Evolutionary conservation across 306 rosid species (phyloP).

Genomic region (Quercus bicolor): DNA sequence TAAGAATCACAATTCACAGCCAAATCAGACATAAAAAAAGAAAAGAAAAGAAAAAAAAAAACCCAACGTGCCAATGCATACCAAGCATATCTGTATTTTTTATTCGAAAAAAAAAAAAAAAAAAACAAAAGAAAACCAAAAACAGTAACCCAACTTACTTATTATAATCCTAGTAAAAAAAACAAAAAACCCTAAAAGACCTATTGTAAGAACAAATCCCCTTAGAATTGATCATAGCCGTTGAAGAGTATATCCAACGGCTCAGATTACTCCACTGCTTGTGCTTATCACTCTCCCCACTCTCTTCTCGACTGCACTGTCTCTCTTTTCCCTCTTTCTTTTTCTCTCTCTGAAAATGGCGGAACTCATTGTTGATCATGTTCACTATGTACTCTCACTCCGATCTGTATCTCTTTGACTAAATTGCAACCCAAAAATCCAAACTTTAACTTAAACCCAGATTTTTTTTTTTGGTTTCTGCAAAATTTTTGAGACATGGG

Average conservation of each 20-base stretch:
- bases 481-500: constrained; percentile 6
- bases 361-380: constrained; percentile 22
- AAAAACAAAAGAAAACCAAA: not conserved
- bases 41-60: too few relatives aligned
- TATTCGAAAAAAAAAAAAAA: not conserved
- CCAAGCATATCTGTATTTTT: not conserved
- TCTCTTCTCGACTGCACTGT: constrained; percentile 37
- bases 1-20: not conserved
- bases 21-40: not conserved
- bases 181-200: constrained; percentile 54
- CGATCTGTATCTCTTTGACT: constrained; percentile 29
- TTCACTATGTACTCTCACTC: constrained; percentile 17
- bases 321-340: constrained; percentile 9
- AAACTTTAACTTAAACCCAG: constrained; percentile 11
- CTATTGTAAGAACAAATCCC: constrained; percentile 36
- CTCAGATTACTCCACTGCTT: constrained; percentile 15
- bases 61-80: too few relatives aligned
- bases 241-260: constrained; percentile 35
- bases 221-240: constrained; percentile 33
- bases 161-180: constrained; percentile 23
- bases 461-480: not conserved
- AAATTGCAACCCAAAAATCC: constrained; percentile 19
- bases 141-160: not conserved
- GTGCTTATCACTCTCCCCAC: constrained; percentile 60
- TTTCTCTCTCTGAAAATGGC: constrained; percentile 49